These are phyloP conservation scores for Pythium periplocum DNA, from an alignment of 352 stramenopile genomes.

Conservation along the genomic window DNA sequence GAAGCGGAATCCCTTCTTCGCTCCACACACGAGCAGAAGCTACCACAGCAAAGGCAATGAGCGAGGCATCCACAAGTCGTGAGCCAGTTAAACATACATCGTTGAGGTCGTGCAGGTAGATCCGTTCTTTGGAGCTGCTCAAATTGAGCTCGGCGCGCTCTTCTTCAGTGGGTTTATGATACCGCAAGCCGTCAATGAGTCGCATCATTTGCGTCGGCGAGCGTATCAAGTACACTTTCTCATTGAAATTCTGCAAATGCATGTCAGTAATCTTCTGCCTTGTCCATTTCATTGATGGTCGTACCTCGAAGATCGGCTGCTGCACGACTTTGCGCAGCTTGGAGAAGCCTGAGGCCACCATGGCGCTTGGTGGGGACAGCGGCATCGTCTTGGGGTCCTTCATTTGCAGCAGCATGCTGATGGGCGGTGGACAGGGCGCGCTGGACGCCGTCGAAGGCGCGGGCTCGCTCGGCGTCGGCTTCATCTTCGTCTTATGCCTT, in stretches of 20 bases:
- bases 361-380: conserved; percentile 2
- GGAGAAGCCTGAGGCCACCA: conserved; percentile 14
- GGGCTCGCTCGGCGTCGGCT: too few relatives aligned
- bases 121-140: conserved; percentile 60
- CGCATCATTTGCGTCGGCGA: conserved; percentile 77
- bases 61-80: too few relatives aligned
- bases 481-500: too few relatives aligned
- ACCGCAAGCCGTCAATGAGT: conserved; percentile 77
- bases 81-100: conserved; percentile 37
- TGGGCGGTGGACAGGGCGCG: conserved; percentile 7
- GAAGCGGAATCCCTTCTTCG: conserved; percentile 76
- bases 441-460: conserved; percentile 1
- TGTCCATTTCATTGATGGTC: neutral
- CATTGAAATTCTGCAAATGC: conserved; percentile 55
- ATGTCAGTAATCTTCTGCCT: too few relatives aligned
- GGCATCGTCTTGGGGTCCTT: neutral
- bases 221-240: conserved; percentile 61
- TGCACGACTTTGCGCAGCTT: conserved; percentile 59
- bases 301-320: conserved; percentile 71
- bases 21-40: conserved; percentile 71
- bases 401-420: conserved; percentile 8
- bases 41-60: conserved; percentile 10
- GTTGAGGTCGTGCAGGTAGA: conserved; percentile 69
- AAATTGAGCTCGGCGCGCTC: conserved; percentile 69
- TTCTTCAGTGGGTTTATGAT: conserved; percentile 74